Evolutionary conservation across 352 stramenopile species (phyloP), one percentile per base, ranked within the genome.

Genomic region (Peronosclerospora sorghi): DNA sequence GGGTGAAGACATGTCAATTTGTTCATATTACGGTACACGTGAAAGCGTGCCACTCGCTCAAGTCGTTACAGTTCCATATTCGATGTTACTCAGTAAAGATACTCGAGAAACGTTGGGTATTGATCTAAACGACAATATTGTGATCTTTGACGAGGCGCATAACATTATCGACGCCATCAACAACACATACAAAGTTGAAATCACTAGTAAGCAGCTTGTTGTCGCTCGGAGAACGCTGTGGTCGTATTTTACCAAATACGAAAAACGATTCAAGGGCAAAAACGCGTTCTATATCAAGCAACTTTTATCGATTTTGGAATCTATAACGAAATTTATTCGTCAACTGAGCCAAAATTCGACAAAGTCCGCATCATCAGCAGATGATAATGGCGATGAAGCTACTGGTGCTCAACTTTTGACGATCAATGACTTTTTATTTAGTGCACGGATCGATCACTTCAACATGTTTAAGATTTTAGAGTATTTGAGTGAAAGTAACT

Each of bases 111-210:
- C 88, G 5, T 41, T 98, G 30, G 83, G 84, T 0, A 79, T 98
- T 15, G 46, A 73, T 9, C 47, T 97, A 7, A 67, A 90, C 20
- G 65, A 78, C 38, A 94, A 80, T 34, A 83, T 99, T 7, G 80
- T 99, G 12, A 73, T 99, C 8, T 84, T 99, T 30, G 96, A 99
- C 60, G 96, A 99, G 62, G 96, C 96, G 12, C 96, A 99, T 65
- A 99, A 99, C 61, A 83, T 99, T 30, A 76, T 98, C 6, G 94
- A 98, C 50, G 86, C 95, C 8, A 83, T 99, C 45, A 96, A 95
- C 53, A 80, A 73, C 46, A 91, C 83, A 6, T 90, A 96, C 59
- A 87, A 81, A 30, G 74, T 89, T 9, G 49, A 74, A 24, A 70
- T 89, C 8, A 72, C 64, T 15, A 87, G 62, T 49, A 90, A 87